Conservation (phyloP, 139 green algal species). For the Astrephomene gubernaculifera region DNA sequence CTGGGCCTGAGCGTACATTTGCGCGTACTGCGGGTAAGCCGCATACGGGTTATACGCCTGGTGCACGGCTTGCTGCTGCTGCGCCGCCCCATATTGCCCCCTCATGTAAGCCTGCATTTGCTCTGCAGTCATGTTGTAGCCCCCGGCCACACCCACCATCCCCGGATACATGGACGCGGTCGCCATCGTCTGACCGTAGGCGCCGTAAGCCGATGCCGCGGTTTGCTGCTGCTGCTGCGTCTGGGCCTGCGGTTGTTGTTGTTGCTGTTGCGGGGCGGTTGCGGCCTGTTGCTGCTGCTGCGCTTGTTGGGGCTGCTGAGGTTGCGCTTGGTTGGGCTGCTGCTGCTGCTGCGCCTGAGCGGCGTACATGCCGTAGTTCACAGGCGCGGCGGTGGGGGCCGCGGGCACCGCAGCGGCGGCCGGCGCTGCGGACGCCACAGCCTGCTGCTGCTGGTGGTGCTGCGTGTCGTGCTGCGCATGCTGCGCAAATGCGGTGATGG, state of each 20-base stretch:
- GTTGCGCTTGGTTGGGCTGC: neutral
- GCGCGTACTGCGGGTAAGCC: slow-evolving; percentile 15
- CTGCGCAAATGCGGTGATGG: slow-evolving; percentile 13
- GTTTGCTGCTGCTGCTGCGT: neutral
- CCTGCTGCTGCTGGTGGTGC: slow-evolving; percentile 5
- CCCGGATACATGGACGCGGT: slow-evolving; percentile 3
- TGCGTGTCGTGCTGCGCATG: neutral
- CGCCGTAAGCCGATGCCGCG: slow-evolving; percentile 13
- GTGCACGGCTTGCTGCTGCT: slow-evolving; percentile 21
- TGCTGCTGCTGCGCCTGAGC: neutral
- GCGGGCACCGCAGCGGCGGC: neutral
- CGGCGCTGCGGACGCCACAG: neutral
- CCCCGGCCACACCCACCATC: slow-evolving; percentile 13
- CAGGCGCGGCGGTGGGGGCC: neutral
- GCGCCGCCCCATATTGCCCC: slow-evolving; percentile 10
- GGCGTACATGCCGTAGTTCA: slow-evolving; percentile 20
- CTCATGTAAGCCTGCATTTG: slow-evolving; percentile 46
- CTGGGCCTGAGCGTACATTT: slow-evolving; percentile 41
- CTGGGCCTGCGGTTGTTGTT: neutral
- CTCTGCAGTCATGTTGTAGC: slow-evolving; percentile 28
- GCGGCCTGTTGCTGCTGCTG: slow-evolving; percentile 10
- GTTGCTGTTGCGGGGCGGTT: neutral
- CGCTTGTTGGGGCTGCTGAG: neutral
- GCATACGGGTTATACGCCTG: slow-evolving; percentile 29
- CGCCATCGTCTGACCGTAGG: slow-evolving; percentile 13